Evolutionary conservation across 192 early-diverging fungal species (phyloP).

Genomic region (Coemansia sp.): DNA sequence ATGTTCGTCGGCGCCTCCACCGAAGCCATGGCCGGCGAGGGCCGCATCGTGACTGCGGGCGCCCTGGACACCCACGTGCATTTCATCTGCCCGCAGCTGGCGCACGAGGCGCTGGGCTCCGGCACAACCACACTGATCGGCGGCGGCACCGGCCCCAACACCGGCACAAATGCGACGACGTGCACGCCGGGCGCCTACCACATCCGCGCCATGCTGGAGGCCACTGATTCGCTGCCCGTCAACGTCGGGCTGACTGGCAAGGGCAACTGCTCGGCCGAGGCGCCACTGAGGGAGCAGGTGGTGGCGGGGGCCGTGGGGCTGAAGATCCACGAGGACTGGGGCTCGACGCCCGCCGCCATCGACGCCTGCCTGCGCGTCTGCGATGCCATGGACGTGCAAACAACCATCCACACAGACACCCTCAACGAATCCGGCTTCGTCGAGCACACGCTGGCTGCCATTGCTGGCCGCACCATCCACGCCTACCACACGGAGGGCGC

Average conservation of each 20-base stretch:
- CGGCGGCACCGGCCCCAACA: constrained; percentile 94
- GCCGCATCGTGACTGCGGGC: constrained; percentile 89
- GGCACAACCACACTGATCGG: constrained; percentile 85
- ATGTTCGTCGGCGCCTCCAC: constrained; percentile 89
- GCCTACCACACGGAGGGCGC: constrained; percentile 97
- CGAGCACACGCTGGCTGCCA: constrained; percentile 83
- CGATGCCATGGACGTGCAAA: constrained; percentile 84
- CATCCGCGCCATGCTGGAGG: constrained; percentile 85
- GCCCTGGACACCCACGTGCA: constrained; percentile 94
- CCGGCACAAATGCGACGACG: constrained; percentile 94
- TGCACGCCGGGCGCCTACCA: constrained; percentile 85
- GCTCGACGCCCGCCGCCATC: constrained; percentile 91
- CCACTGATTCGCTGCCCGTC: constrained; percentile 85
- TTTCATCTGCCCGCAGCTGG: constrained; percentile 91
- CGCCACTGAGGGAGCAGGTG: constrained; percentile 80
- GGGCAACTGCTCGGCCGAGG: constrained; percentile 71
- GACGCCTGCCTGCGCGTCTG: constrained; percentile 82
- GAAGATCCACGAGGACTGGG: constrained; percentile 96
- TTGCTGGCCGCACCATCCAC: constrained; percentile 90
- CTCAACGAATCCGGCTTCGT: constrained; percentile 98
- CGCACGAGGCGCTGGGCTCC: constrained; percentile 76
- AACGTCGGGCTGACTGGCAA: constrained; percentile 97
- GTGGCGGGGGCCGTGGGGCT: constrained; percentile 84
- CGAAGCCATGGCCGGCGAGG: constrained; percentile 90
- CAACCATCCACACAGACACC: constrained; percentile 95